Percentiles rank a stretch among this genome's conserved stretches.
phyloP scores from a whole-genome alignment of 768 basidiomycete species.

The Naematelia encephala region DNA sequence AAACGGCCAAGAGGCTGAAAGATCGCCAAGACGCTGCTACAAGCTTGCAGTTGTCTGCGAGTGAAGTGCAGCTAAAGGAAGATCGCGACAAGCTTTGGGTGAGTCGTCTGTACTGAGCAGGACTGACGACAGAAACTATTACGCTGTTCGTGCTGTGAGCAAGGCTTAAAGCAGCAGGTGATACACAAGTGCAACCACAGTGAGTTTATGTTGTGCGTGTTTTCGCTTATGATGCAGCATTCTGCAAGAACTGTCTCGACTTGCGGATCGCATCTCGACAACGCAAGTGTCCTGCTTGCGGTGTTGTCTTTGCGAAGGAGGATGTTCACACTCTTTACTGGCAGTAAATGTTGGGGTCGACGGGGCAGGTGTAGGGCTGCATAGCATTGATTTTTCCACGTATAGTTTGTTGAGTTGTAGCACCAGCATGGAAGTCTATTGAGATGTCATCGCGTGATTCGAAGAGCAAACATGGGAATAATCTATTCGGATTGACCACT shows the following conservation, averaged over 20 bases:
- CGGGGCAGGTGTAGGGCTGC: not conserved
- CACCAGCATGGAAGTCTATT: not conserved
- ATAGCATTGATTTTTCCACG: not conserved
- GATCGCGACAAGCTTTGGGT: conserved; percentile 45
- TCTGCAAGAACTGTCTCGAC: conserved; percentile 68
- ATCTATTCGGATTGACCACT: too few relatives aligned
- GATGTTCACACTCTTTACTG: conserved; percentile 72
- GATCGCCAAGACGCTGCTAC: conserved; percentile 38
- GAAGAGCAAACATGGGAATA: too few relatives aligned
- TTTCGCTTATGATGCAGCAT: conserved; percentile 57
- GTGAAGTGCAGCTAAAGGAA: conserved; percentile 34
- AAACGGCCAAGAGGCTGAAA: conserved; percentile 45
- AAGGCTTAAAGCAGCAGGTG: conserved; percentile 70
- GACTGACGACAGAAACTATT: conserved; percentile 62
- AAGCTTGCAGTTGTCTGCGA: conserved; percentile 13
- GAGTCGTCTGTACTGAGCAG: conserved; percentile 16
- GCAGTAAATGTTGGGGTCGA: conserved; percentile 48
- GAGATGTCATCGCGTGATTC: too few relatives aligned
- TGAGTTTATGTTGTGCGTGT: conserved; percentile 54
- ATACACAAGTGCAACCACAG: conserved; percentile 90
- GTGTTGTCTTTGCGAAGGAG: conserved; percentile 70
- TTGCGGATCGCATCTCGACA: conserved; percentile 83
- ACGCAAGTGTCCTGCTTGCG: conserved; percentile 90
- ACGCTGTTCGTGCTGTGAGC: conserved; percentile 82
- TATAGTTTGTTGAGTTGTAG: not conserved